Percentiles rank a stretch among this genome's conserved stretches.
phyloP scores from a whole-genome alignment of 345 rosid genomes.

The Crucihimalaya himalaica region DNA sequence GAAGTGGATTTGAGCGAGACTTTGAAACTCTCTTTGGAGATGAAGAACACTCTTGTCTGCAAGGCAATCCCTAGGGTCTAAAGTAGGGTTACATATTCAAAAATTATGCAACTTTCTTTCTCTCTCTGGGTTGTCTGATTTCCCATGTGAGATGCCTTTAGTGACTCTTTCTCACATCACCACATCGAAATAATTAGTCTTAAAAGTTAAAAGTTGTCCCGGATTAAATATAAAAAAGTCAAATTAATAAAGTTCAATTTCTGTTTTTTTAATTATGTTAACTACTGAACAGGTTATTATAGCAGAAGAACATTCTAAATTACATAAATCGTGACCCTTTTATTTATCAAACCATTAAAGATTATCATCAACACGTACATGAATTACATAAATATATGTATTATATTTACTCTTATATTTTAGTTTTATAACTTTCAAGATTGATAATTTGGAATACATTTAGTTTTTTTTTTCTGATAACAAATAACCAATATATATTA shows the following conservation, averaged over 20 bases:
- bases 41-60: slow-evolving; percentile 52
- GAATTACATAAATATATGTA: not conserved
- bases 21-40: slow-evolving; percentile 64
- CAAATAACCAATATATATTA: too few relatives aligned
- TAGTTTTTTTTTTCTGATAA: too few relatives aligned
- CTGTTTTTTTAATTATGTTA: not conserved
- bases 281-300: too few relatives aligned
- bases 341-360: not conserved
- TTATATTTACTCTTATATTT: not conserved
- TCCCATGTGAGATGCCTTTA: not conserved
- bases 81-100: slow-evolving; percentile 5
- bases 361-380: not conserved
- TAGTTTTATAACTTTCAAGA: too few relatives aligned
- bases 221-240: not conserved
- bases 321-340: not conserved
- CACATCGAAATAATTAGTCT: slow-evolving; percentile 4
- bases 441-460: too few relatives aligned
- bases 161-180: not conserved
- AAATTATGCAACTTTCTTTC: not conserved
- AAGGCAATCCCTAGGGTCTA: slow-evolving; percentile 35
- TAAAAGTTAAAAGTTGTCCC: not conserved
- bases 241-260: not conserved
- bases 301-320: not conserved
- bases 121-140: slow-evolving; percentile 11
- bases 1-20: slow-evolving; percentile 53